Conservation (phyloP, 441 rosid genomes). For the Arabidopsis lyrata region DNA sequence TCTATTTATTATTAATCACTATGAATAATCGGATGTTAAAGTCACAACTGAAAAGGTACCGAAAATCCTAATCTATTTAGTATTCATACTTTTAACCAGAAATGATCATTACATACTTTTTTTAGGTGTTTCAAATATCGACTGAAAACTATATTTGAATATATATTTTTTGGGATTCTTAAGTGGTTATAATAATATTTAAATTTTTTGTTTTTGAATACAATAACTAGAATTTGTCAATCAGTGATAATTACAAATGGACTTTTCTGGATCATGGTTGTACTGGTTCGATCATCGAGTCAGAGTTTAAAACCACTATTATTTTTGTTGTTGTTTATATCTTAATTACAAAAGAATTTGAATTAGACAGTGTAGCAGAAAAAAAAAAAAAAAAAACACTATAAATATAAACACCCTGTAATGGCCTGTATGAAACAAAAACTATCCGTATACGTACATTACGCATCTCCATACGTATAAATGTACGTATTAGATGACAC, state of each 20-base stretch:
- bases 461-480: slow-evolving; percentile 7
- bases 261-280: neutral
- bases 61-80: neutral
- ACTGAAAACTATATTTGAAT: neutral
- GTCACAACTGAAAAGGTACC: neutral
- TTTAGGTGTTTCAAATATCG: neutral
- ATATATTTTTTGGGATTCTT: too few species aligned
- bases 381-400: neutral
- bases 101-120: too few species aligned
- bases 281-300: neutral
- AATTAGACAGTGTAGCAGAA: slow-evolving; percentile 13
- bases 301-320: neutral
- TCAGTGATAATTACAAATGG: neutral
- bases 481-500: slow-evolving; percentile 23
- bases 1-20: too few species aligned
- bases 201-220: too few species aligned
- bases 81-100: neutral
- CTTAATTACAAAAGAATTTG: neutral
- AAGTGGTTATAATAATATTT: too few species aligned
- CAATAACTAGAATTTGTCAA: neutral
- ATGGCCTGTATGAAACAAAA: neutral
- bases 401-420: neutral
- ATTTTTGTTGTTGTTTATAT: neutral
- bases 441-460: neutral
- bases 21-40: slow-evolving; percentile 1